These are phyloP conservation scores for Diplosphaera chodatii DNA, from an alignment of 139 green algal species.

Conservation along the genomic window DNA sequence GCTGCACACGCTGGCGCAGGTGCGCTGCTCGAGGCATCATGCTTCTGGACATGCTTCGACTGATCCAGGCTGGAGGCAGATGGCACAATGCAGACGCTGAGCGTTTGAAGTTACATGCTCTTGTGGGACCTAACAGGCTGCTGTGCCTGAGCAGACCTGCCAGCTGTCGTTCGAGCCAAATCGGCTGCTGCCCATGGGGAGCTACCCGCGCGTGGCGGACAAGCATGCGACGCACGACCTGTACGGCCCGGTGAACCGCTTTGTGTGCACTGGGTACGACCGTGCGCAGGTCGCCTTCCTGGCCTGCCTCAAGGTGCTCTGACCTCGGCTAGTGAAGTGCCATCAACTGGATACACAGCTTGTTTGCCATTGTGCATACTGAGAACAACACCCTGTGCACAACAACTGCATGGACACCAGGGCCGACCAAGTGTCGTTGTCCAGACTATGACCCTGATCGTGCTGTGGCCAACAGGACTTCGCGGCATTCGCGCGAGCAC, in stretches of 20 bases:
- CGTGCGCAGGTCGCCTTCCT: conserved; percentile 73
- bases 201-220: conserved; percentile 75
- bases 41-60: no score
- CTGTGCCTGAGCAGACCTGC: conserved; percentile 35
- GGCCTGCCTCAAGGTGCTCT: conserved; percentile 61
- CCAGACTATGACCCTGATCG: no score
- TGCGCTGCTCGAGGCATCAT: no score
- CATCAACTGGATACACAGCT: background rate
- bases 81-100: no score
- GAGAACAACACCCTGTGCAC: no score
- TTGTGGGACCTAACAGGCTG: background rate
- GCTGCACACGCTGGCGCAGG: conserved; percentile 86
- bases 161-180: conserved; percentile 39
- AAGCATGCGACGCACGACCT: conserved; percentile 60
- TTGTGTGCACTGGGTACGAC: conserved; percentile 82
- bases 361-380: no score
- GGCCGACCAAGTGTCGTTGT: no score
- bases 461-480: conserved; percentile 58
- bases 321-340: no score
- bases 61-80: no score
- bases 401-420: no score
- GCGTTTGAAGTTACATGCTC: no score
- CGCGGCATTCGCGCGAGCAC: conserved; percentile 49
- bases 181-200: conserved; percentile 79
- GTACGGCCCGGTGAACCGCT: conserved; percentile 82